Evolutionary conservation across 2,329 filamentous ascomycete genomes (phyloP).

Genomic region (Nigrospora osmanthi): DNA sequence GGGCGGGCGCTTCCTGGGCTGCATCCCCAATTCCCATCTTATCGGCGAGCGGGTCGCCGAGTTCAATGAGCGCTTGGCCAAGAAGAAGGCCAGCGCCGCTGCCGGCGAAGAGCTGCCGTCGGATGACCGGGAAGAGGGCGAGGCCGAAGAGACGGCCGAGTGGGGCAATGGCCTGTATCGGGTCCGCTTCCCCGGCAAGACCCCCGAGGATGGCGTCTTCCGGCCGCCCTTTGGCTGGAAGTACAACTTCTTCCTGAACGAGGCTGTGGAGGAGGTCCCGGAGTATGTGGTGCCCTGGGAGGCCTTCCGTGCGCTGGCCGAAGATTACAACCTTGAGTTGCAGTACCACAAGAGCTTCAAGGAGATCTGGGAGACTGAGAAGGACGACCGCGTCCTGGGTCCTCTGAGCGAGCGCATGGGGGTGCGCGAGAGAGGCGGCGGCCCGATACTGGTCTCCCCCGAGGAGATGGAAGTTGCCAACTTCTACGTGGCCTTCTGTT

Average conservation of each 20-base stretch:
- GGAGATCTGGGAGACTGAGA: conserved; percentile 89
- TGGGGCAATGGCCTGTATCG: conserved; percentile 94
- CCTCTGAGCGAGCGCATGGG: conserved; percentile 93
- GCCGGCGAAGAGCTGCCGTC: conserved; percentile 15
- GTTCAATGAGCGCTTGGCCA: conserved; percentile 55
- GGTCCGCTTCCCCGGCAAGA: conserved; percentile 78
- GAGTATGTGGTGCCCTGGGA: conserved; percentile 99
- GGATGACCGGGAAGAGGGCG: conserved; percentile 46
- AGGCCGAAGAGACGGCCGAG: conserved; percentile 58
- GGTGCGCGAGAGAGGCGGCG: conserved; percentile 65
- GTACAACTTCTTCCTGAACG: conserved; percentile 92
- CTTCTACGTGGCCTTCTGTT: conserved; percentile 94
- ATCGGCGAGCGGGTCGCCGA: conserved; percentile 71
- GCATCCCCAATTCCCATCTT: conserved; percentile 94
- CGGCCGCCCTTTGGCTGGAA: conserved; percentile 95
- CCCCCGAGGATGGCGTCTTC: conserved; percentile 82
- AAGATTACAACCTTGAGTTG: conserved; percentile 93
- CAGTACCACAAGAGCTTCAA: conserved; percentile 88
- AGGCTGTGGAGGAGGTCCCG: conserved; percentile 91
- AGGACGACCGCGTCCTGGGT: conserved; percentile 73
- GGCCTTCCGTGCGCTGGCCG: conserved; percentile 87
- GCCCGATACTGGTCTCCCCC: conserved; percentile 61
- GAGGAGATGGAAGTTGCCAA: conserved; percentile 89
- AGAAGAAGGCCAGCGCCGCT: conserved; percentile 21
- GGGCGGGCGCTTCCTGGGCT: conserved; percentile 87